These are phyloP conservation scores for Gracilaria gracilis DNA, from an alignment of 23 red algal genomes.

Conservation along the genomic window DNA sequence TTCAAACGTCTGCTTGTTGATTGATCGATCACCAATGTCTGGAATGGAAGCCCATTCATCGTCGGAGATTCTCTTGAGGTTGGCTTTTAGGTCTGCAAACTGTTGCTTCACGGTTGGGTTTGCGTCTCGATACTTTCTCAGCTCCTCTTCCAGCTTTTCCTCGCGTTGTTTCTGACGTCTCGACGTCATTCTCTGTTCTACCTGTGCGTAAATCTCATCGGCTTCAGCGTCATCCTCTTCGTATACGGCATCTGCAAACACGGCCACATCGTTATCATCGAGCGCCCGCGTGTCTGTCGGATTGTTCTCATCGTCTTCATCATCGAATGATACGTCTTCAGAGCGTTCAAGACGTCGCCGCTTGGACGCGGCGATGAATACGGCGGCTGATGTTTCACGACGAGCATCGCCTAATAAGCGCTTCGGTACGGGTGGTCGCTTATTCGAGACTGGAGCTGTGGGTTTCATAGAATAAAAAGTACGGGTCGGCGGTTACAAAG, in stretches of 20 bases:
- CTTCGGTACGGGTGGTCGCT: conserved; percentile 7
- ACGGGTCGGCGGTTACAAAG: conserved; percentile 34
- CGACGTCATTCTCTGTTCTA: conserved; percentile 74
- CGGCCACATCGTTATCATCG: conserved; percentile 73
- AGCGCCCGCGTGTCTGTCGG: conserved; percentile 49
- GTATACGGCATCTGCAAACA: conserved; percentile 85
- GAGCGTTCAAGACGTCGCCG: conserved; percentile 30
- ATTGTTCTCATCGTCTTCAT: conserved; percentile 69
- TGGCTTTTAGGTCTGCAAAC: conserved; percentile 85
- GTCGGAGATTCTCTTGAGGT: conserved; percentile 42
- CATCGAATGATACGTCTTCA: conserved; percentile 52
- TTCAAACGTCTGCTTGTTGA: conserved; percentile 76
- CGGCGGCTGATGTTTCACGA: conserved; percentile 81
- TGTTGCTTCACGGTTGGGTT: conserved; percentile 74
- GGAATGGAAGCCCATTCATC: conserved; percentile 84
- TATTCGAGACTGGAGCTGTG: background rate
- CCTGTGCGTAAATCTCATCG: conserved; percentile 82
- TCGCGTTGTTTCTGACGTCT: conserved; percentile 70
- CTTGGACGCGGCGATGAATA: conserved; percentile 66
- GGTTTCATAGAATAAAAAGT: conserved; percentile 4
- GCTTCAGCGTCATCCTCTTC: conserved; percentile 90
- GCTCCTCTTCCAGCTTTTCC: conserved; percentile 43
- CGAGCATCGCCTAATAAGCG: conserved; percentile 83
- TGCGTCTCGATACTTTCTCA: conserved; percentile 63
- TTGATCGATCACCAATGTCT: conserved; percentile 78